A percentile compares a stretch with the other conserved stretches of the same genome.
phyloP scores from a whole-genome alignment of 352 stramenopile genomes.

The Phytophthora fragariae region DNA sequence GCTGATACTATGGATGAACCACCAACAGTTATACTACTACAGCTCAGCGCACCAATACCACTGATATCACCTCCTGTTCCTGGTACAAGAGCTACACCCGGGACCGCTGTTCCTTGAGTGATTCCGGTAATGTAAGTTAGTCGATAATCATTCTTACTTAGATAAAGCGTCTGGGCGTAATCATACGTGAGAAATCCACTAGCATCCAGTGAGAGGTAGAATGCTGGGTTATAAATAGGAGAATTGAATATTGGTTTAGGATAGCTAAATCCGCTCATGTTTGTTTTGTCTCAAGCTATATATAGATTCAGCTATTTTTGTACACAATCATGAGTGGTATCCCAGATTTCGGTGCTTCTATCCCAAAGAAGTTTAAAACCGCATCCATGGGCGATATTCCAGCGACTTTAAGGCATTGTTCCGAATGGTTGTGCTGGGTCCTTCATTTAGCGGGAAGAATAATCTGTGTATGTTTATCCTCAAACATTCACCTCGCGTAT shows the following conservation, averaged over 20 bases:
- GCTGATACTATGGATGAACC: too few species aligned
- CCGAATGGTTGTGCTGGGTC: too few species aligned
- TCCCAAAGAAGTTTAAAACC: too few species aligned
- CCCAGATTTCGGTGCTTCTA: neutral
- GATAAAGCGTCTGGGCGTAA: neutral
- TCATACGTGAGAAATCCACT: neutral
- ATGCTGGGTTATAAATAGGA: neutral
- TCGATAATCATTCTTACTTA: neutral
- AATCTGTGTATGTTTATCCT: too few species aligned
- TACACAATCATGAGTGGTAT: slow-evolving; percentile 3
- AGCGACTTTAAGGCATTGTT: too few species aligned
- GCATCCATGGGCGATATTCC: too few species aligned
- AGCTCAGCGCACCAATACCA: too few species aligned
- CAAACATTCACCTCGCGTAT: too few species aligned
- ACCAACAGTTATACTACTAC: too few species aligned
- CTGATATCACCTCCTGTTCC: neutral
- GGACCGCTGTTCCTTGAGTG: neutral
- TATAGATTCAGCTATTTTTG: too few species aligned
- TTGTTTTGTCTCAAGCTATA: neutral
- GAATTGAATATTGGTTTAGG: neutral
- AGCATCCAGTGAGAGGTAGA: neutral
- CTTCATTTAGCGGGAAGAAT: too few species aligned
- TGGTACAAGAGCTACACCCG: neutral
- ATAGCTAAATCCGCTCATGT: neutral
- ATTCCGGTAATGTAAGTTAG: neutral